A percentile compares a stretch with the other conserved stretches of the same genome.
These are phyloP conservation scores for Exophiala calicioides DNA, from an alignment of 2,329 filamentous ascomycete species.

Conservation along the genomic window DNA sequence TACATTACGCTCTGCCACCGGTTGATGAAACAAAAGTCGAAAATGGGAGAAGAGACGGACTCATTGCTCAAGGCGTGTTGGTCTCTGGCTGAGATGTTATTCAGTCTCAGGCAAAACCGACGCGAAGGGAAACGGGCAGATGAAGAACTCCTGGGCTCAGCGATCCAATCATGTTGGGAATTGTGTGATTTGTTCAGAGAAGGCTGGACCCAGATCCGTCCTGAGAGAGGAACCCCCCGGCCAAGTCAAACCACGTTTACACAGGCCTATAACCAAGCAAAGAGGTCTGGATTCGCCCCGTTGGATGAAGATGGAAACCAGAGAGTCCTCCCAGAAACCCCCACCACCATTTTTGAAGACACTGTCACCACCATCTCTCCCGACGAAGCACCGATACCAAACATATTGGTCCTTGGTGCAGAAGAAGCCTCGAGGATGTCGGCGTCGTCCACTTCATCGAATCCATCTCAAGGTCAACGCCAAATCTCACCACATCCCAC, in stretches of 20 bases:
- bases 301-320: slow-evolving; percentile 34
- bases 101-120: slow-evolving; percentile 80
- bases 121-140: slow-evolving; percentile 72
- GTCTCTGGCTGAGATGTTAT: slow-evolving; percentile 89
- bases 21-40: slow-evolving; percentile 89
- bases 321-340: slow-evolving; percentile 70
- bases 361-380: slow-evolving; percentile 69
- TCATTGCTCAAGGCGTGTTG: slow-evolving; percentile 83
- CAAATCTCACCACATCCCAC: slow-evolving; percentile 19
- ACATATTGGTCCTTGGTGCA: slow-evolving; percentile 83
- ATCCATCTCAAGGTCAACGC: slow-evolving; percentile 16
- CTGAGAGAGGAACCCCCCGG: slow-evolving; percentile 80
- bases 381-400: slow-evolving; percentile 75
- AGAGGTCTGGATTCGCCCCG: slow-evolving; percentile 41
- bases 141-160: slow-evolving; percentile 81
- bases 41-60: slow-evolving; percentile 78
- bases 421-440: slow-evolving; percentile 47
- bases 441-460: slow-evolving; percentile 14
- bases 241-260: slow-evolving; percentile 77
- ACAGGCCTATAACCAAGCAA: slow-evolving; percentile 54
- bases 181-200: slow-evolving; percentile 90
- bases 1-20: slow-evolving; percentile 92
- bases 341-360: slow-evolving; percentile 93
- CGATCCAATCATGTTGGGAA: slow-evolving; percentile 92
- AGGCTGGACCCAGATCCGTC: slow-evolving; percentile 85